Conservation (phyloP, 345 rosid genomes). For the Moricandia arvensis region DNA sequence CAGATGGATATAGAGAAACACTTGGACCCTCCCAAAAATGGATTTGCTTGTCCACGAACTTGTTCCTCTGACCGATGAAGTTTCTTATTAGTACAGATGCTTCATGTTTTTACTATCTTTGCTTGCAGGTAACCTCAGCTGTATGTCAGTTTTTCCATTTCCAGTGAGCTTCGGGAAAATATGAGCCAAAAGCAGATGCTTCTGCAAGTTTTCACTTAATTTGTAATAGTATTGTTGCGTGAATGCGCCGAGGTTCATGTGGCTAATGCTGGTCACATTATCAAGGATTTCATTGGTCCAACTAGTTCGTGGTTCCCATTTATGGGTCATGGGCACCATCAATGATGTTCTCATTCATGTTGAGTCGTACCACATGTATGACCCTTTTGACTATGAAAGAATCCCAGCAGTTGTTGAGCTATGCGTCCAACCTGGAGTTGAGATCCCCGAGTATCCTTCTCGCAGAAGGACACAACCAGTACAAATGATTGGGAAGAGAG, state of each 20-base stretch:
- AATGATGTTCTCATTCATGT: conserved; percentile 70
- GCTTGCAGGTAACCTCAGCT: conserved; percentile 56
- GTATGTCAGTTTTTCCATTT: neutral
- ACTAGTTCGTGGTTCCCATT: conserved; percentile 48
- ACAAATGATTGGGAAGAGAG: conserved; percentile 69
- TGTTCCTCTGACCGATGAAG: conserved; percentile 64
- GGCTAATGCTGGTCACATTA: conserved; percentile 58
- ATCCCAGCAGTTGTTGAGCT: conserved; percentile 83
- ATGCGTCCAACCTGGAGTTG: conserved; percentile 88
- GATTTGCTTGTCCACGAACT: conserved; percentile 66
- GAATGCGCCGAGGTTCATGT: conserved; percentile 80
- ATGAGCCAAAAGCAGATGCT: neutral
- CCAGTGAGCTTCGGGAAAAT: neutral
- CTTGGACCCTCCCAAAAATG: conserved; percentile 76
- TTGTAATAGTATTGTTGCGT: conserved; percentile 29
- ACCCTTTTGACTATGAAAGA: conserved; percentile 82
- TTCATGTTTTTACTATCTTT: conserved; percentile 65
- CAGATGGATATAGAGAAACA: conserved; percentile 76
- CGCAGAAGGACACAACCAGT: conserved; percentile 76
- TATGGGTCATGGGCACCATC: conserved; percentile 71
- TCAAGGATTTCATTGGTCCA: conserved; percentile 59
- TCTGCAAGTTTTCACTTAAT: neutral
- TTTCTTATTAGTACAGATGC: conserved; percentile 56
- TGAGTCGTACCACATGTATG: conserved; percentile 79
- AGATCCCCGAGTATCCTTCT: conserved; percentile 74